phyloP scores from a whole-genome alignment of 2,329 filamentous ascomycete genomes.

The Monilinia fructicola region DNA sequence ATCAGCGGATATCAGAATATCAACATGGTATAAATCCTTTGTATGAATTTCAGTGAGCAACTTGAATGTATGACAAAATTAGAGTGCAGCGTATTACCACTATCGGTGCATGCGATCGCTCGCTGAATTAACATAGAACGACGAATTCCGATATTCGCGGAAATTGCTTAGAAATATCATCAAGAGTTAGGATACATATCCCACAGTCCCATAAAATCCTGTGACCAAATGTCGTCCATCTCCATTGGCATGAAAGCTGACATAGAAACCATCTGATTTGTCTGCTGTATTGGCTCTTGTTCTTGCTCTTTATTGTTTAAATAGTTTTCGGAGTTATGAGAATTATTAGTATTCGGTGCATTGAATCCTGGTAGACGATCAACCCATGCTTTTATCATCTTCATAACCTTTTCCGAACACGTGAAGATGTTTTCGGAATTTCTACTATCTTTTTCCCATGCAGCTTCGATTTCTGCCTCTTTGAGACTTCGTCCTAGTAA shows the following conservation, averaged over 20 bases:
- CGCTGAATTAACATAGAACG: not conserved
- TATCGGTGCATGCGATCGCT: not conserved
- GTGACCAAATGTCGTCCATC: conserved; percentile 13
- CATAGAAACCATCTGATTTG: not conserved
- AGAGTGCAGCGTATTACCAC: not conserved
- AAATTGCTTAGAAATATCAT: not conserved
- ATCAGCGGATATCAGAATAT: not conserved
- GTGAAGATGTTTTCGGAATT: conserved; percentile 14
- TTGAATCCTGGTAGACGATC: conserved; percentile 14
- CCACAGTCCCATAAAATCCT: conserved; percentile 18
- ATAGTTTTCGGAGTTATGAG: not conserved
- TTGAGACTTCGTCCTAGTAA: not conserved
- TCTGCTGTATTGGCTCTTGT: not conserved
- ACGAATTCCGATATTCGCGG: not conserved
- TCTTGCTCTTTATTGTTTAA: conserved; percentile 6
- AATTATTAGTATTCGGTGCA: conserved; percentile 4
- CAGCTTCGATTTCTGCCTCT: conserved; percentile 1
- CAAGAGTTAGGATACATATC: conserved; percentile 15
- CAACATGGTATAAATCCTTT: conserved; percentile 2
- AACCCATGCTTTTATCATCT: conserved; percentile 10
- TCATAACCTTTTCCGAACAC: conserved; percentile 15
- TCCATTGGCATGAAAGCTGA: conserved; percentile 12
- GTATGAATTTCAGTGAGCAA: not conserved
- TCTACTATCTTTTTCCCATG: not conserved
- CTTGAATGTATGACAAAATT: not conserved